These are phyloP conservation scores for Psidium friedrichsthalianum DNA, from an alignment of 345 rosid species.

Conservation along the genomic window DNA sequence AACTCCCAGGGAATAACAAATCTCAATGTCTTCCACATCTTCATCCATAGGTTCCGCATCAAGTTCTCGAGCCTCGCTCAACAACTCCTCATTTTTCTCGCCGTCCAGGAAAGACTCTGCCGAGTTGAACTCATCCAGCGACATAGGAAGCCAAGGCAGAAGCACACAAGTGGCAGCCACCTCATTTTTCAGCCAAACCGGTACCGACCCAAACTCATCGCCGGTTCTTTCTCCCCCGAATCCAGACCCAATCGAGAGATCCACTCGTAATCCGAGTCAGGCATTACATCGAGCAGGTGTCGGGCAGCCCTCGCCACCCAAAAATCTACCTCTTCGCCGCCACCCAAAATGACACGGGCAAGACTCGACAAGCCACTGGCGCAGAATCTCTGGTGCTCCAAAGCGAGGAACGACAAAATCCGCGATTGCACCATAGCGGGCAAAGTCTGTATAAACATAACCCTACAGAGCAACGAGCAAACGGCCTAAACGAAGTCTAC, in stretches of 20 bases:
- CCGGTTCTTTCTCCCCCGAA: slow-evolving; percentile 17
- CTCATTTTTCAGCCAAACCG: slow-evolving; percentile 39
- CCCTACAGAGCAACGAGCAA: slow-evolving; percentile 19
- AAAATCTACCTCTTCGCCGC: slow-evolving; percentile 23
- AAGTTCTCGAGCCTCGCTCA: slow-evolving; percentile 21
- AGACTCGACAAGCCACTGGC: slow-evolving; percentile 33
- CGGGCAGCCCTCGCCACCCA: slow-evolving; percentile 62
- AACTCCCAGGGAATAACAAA: slow-evolving; percentile 8
- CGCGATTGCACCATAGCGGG: slow-evolving; percentile 54
- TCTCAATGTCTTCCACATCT: slow-evolving; percentile 16
- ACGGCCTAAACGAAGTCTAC: not conserved
- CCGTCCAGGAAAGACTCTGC: slow-evolving; percentile 11
- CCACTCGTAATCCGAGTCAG: slow-evolving; percentile 27
- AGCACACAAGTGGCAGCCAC: slow-evolving; percentile 7
- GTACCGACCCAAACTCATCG: slow-evolving; percentile 39
- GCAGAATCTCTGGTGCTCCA: slow-evolving; percentile 39
- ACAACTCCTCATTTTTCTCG: slow-evolving; percentile 2
- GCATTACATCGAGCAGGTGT: slow-evolving; percentile 50
- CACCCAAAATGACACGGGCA: slow-evolving; percentile 34
- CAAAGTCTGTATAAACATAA: slow-evolving; percentile 56
- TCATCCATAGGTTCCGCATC: slow-evolving; percentile 8
- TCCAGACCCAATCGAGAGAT: slow-evolving; percentile 29
- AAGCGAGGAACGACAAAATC: slow-evolving; percentile 49
- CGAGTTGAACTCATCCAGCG: slow-evolving; percentile 16
- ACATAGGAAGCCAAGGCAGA: slow-evolving; percentile 66